Conservation (phyloP, 192 early-diverging fungal species). For the Phlyctochytrium planicorne region DNA sequence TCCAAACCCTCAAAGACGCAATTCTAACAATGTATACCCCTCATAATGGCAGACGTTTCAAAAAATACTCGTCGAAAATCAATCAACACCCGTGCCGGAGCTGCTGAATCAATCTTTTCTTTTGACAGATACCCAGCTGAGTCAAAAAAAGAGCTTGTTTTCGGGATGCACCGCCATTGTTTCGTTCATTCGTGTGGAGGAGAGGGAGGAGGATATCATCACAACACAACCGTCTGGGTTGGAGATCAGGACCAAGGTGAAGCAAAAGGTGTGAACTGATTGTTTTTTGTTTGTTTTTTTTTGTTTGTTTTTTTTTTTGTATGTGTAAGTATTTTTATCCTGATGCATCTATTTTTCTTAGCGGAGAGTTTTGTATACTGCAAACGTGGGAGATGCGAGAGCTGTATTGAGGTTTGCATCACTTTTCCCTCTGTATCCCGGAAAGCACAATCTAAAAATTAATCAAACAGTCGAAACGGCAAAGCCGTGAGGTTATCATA, state of each 20-base stretch:
- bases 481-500: constrained; percentile 86
- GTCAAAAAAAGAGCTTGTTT: constrained; percentile 70
- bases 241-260: constrained; percentile 3
- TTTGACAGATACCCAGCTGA: constrained; percentile 76
- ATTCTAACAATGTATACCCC: no score
- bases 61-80: constrained; percentile 55
- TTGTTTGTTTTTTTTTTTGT: no score
- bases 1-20: no score
- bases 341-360: background rate
- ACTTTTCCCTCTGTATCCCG: constrained; percentile 1
- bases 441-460: background rate
- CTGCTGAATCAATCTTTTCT: constrained; percentile 82
- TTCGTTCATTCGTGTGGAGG: constrained; percentile 65
- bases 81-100: constrained; percentile 66
- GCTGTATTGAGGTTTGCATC: constrained; percentile 73
- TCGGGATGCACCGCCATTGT: constrained; percentile 93
- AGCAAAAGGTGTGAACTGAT: background rate
- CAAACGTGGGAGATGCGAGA: constrained; percentile 96
- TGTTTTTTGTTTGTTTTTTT: background rate
- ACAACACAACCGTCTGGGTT: no score
- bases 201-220: constrained; percentile 21
- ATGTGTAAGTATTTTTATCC: no score
- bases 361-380: constrained; percentile 85
- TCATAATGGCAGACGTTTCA: constrained; percentile 59
- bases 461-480: constrained; percentile 63